Percentiles rank a stretch among this genome's conserved stretches.
These are phyloP conservation scores for Prunus yedoensis DNA, from an alignment of 331 rosid genomes.

Conservation along the genomic window DNA sequence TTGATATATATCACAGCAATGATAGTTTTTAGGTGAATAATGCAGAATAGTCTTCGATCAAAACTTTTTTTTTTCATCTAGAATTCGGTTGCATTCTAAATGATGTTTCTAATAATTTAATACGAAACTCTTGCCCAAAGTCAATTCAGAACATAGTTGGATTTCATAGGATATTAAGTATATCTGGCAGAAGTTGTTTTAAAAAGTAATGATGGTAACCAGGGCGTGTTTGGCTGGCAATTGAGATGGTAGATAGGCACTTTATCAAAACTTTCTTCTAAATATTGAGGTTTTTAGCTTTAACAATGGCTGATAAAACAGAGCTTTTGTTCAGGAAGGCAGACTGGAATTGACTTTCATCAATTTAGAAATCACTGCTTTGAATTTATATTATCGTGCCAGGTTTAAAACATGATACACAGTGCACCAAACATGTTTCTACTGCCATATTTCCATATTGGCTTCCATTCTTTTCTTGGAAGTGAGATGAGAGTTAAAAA, in stretches of 20 bases:
- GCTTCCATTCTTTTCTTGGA: neutral
- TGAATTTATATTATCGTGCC: neutral
- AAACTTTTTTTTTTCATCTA: neutral
- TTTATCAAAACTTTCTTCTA: neutral
- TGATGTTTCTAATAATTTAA: neutral
- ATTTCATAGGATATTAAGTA: neutral
- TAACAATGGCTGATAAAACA: neutral
- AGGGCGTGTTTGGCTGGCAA: slow-evolving; percentile 2
- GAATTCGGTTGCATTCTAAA: neutral
- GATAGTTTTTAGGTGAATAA: neutral
- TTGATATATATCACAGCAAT: neutral
- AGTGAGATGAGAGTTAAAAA: neutral
- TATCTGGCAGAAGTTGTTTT: neutral
- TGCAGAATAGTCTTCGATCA: neutral
- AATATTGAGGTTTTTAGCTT: slow-evolving; percentile 6
- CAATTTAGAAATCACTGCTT: slow-evolving; percentile 6
- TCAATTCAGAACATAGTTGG: slow-evolving; percentile 10
- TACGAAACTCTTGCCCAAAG: neutral
- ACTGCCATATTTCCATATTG: neutral
- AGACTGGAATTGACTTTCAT: neutral
- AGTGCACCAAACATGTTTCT: neutral
- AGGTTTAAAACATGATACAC: neutral
- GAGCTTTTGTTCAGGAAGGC: neutral
- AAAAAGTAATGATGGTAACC: neutral
- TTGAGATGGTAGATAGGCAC: neutral